Evolutionary conservation across 495 filamentous ascomycete species (phyloP).

Genomic region (Podospora pseudoanserina): DNA sequence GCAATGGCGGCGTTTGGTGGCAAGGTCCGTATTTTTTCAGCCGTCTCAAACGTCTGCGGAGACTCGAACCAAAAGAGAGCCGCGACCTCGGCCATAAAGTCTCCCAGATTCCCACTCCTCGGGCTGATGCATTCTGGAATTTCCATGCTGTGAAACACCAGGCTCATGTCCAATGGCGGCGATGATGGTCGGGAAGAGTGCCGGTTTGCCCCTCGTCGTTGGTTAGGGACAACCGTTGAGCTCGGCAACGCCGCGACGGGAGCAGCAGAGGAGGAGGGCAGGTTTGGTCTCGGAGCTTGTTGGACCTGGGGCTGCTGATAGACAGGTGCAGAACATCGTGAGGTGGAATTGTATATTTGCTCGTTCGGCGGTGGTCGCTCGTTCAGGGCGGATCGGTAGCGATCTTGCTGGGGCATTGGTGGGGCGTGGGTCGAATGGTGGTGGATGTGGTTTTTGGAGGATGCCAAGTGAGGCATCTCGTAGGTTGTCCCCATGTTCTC

Average conservation of each 20-base stretch:
- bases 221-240: neutral
- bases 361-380: conserved; percentile 33
- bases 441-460: conserved; percentile 38
- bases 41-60: conserved; percentile 65
- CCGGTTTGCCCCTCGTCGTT: conserved; percentile 30
- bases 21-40: conserved; percentile 60
- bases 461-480: conserved; percentile 40
- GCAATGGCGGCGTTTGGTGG: conserved; percentile 41
- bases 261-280: conserved; percentile 1
- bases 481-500: conserved; percentile 47
- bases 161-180: conserved; percentile 41
- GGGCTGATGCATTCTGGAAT: conserved; percentile 72
- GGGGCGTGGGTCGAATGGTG: conserved; percentile 34
- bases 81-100: conserved; percentile 89
- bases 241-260: conserved; percentile 5
- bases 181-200: conserved; percentile 16
- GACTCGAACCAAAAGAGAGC: conserved; percentile 99
- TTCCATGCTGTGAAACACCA: conserved; percentile 60
- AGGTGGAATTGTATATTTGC: conserved; percentile 22
- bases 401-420: conserved; percentile 24
- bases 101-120: conserved; percentile 67
- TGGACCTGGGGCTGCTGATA: neutral
- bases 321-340: conserved; percentile 19
- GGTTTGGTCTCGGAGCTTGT: neutral
- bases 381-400: conserved; percentile 25